Conservation (phyloP, 225 moss, liverwort and hornwort genomes). For the Pleurozium schreberi region DNA sequence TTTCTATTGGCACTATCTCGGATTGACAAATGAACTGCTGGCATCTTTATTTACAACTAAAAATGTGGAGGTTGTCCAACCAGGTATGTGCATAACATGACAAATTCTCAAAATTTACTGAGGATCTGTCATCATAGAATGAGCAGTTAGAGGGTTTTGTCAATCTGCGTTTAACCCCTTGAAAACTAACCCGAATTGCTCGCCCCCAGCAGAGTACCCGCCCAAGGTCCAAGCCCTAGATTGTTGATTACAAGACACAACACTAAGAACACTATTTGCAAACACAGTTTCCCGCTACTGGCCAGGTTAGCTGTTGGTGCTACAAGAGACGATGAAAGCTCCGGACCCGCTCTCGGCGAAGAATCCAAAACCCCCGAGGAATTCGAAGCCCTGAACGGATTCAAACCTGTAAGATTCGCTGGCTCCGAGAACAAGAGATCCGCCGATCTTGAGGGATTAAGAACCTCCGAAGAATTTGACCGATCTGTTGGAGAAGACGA, state of each 20-base stretch:
- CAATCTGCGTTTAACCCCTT: background rate
- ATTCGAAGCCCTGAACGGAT: background rate
- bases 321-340: background rate
- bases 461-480: background rate
- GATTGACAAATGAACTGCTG: background rate
- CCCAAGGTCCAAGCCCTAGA: constrained; percentile 15
- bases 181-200: background rate
- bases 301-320: background rate
- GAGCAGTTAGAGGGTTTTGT: background rate
- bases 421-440: background rate
- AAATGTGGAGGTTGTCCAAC: background rate
- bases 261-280: constrained; percentile 15
- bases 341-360: background rate
- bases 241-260: constrained; percentile 9
- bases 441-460: background rate
- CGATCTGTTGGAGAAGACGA: background rate
- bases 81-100: background rate
- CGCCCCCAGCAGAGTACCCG: background rate
- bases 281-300: background rate
- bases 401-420: background rate
- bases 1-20: background rate
- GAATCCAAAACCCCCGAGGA: background rate
- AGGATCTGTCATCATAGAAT: background rate
- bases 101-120: background rate
- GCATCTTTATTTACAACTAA: background rate